phyloP scores from a whole-genome alignment of 2,329 filamentous ascomycete genomes.

The Fusarium bactridioides region DNA sequence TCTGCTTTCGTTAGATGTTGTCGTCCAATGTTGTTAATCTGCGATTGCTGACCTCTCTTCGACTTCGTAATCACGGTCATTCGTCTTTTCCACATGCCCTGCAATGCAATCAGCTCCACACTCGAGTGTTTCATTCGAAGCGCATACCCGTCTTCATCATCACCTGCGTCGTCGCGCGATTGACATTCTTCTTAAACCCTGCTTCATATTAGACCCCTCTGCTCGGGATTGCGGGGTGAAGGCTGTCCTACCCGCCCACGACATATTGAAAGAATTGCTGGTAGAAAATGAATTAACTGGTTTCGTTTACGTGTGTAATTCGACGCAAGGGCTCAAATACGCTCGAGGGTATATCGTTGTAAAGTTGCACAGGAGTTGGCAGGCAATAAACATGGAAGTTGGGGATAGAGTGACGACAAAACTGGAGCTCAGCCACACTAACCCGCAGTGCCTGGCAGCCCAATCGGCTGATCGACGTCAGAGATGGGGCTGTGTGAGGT shows the following conservation, averaged over 20 bases:
- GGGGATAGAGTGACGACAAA: slow-evolving; percentile 43
- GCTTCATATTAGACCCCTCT: slow-evolving; percentile 44
- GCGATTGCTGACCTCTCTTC: slow-evolving; percentile 75
- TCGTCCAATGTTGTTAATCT: not conserved
- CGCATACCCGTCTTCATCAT: slow-evolving; percentile 96
- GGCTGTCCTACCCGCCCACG: slow-evolving; percentile 69
- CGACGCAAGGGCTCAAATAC: slow-evolving; percentile 13
- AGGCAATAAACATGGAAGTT: slow-evolving; percentile 36
- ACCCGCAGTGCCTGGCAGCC: slow-evolving; percentile 28
- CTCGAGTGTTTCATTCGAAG: too few relatives aligned
- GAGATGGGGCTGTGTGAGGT: slow-evolving; percentile 34
- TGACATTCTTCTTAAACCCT: slow-evolving; percentile 86
- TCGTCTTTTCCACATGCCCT: slow-evolving; percentile 98
- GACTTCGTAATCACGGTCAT: slow-evolving; percentile 98
- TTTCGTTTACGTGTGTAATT: slow-evolving; percentile 9
- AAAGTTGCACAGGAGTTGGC: slow-evolving; percentile 30
- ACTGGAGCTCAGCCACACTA: slow-evolving; percentile 45
- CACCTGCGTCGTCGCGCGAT: slow-evolving; percentile 98
- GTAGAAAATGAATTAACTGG: slow-evolving; percentile 3
- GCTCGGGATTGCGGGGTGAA: slow-evolving; percentile 39
- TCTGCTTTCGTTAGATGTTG: slow-evolving; percentile 55
- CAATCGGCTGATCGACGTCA: slow-evolving; percentile 46
- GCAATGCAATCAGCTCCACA: slow-evolving; percentile 20
- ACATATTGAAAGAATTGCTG: slow-evolving; percentile 59
- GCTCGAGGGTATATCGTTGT: slow-evolving; percentile 28